phyloP scores from a whole-genome alignment of 1,284 basidiomycete genomes.

The Ganoderma leucocontextum region DNA sequence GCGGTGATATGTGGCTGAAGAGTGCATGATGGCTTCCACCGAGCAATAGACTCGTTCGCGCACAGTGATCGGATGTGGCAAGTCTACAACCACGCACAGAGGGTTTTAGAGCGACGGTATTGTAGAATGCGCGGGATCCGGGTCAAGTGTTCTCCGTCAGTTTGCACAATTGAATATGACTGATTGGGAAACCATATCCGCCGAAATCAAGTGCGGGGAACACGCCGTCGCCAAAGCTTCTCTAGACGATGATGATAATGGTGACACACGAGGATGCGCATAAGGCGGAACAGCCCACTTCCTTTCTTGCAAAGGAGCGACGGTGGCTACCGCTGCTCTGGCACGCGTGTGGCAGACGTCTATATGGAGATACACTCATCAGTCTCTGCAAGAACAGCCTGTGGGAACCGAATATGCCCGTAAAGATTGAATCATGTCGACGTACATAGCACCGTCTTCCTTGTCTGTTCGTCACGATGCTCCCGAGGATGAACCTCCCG shows the following conservation, averaged over 20 bases:
- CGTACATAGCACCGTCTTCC: not conserved
- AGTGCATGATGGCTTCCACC: not conserved
- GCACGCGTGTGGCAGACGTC: not conserved
- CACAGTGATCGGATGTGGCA: not conserved
- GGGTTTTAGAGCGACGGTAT: not conserved
- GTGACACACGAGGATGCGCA: not conserved
- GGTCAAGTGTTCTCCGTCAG: not conserved
- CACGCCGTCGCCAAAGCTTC: not conserved
- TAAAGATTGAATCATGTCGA: not conserved
- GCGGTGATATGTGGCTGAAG: slow-evolving; percentile 6
- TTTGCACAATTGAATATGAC: not conserved
- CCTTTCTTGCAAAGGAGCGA: not conserved
- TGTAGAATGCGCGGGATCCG: not conserved
- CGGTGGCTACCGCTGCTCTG: not conserved
- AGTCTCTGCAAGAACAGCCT: not conserved
- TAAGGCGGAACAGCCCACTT: not conserved
- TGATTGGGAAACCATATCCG: not conserved
- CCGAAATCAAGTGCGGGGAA: not conserved
- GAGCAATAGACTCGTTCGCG: not conserved
- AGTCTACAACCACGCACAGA: not conserved
- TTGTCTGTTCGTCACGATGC: slow-evolving; percentile 2
- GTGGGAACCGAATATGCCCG: not conserved
- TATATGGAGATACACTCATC: not conserved
- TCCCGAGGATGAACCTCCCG: not conserved
- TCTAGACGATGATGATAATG: not conserved